These are phyloP conservation scores for Exophiala calicioides DNA, from an alignment of 2,329 filamentous ascomycete genomes.

Conservation along the genomic window DNA sequence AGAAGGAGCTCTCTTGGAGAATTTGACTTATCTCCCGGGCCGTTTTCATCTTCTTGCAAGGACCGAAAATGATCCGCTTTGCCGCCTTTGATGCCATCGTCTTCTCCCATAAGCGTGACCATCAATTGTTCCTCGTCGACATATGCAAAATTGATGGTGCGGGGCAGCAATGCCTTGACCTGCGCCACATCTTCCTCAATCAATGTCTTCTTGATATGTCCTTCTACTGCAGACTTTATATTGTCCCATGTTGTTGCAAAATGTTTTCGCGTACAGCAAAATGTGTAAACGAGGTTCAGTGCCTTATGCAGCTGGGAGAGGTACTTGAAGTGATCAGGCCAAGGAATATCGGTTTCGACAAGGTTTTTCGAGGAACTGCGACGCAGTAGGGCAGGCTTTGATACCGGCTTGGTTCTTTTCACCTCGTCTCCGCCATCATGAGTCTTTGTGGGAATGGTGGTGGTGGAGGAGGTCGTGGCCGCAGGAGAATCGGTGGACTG, in stretches of 20 bases:
- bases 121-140: slow-evolving; percentile 82
- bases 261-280: slow-evolving; percentile 90
- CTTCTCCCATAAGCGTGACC: slow-evolving; percentile 71
- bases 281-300: slow-evolving; percentile 90
- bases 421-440: slow-evolving; percentile 59
- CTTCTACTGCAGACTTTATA: slow-evolving; percentile 80
- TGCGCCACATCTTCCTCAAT: slow-evolving; percentile 77
- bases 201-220: slow-evolving; percentile 72
- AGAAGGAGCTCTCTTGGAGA: slow-evolving; percentile 69
- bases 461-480: slow-evolving; percentile 37
- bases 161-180: slow-evolving; percentile 75
- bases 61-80: slow-evolving; percentile 54
- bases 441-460: slow-evolving; percentile 56
- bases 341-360: slow-evolving; percentile 59
- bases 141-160: slow-evolving; percentile 78
- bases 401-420: slow-evolving; percentile 44
- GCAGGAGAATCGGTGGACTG: slow-evolving; percentile 1
- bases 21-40: slow-evolving; percentile 39
- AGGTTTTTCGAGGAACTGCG: slow-evolving; percentile 49
- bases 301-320: slow-evolving; percentile 79
- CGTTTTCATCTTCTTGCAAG: slow-evolving; percentile 39
- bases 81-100: slow-evolving; percentile 64
- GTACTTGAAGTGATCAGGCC: slow-evolving; percentile 73
- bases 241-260: slow-evolving; percentile 89
- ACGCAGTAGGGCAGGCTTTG: slow-evolving; percentile 39